Evolutionary conservation across 345 rosid species (phyloP), one percentile per base, ranked within the genome.

Genomic region (Iberis pinnata): DNA sequence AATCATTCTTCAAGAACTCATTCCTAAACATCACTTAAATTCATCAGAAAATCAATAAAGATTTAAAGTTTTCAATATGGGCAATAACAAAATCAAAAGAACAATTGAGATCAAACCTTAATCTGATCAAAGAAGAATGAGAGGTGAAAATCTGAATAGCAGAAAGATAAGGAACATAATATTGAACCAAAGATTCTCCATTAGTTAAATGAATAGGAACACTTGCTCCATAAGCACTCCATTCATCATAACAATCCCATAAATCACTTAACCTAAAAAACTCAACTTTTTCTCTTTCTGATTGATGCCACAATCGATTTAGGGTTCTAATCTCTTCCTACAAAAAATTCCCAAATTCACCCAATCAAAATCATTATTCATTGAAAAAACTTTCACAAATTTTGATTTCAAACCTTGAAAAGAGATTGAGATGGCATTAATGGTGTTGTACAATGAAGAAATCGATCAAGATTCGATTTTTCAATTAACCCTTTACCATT

Each of bases 181-280:
- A 92, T 67, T 92, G 98, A 47, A 85, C 81, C 14, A 88, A 62
- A 43, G 88, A 78, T 31, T 68, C 68, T 15, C 74, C 78, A 65
- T 76, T 71, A 75, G 66, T 52, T 40, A 80, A 6, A 46, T 49
- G 69, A 67, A 92, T 71, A 39, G 98, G 98, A 38, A 92, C 97
- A 4, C 97, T 95, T 14, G 95, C 98, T 41, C 98, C 98, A 67
- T 92, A 92, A 12, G 95, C 97, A 52, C 98, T 92, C 98, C 98
- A 92, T 77, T 92, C 97, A 72, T 88, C 90, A 18, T 75, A 92
- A 62, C 88, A 78, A 57, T 61, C 78, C 98, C 98, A 92, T 12
- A 92, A 79, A 81, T 88, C 96, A 68, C 75, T 64, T 65, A 92
- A 64, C 43, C 80, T 83, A 60, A 88, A 92, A 69, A 73, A 92